A percentile compares a stretch with the other conserved stretches of the same genome.
phyloP scores from a whole-genome alignment of 1,139 yeast species.

The Pneumocystis jirovecii region DNA sequence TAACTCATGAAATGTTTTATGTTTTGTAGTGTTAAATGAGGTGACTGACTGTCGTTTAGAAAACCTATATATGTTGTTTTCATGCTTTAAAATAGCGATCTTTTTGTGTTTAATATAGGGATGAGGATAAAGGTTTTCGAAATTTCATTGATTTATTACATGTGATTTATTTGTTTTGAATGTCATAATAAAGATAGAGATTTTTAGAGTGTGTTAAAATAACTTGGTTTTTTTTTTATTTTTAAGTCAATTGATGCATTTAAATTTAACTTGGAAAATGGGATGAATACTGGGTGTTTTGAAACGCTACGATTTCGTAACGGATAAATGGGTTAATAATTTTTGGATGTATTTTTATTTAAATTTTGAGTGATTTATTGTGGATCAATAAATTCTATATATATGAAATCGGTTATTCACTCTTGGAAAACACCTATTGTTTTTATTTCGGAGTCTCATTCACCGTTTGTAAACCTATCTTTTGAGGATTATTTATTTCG shows the following conservation, averaged over 20 bases:
- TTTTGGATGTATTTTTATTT: not conserved
- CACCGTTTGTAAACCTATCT: constrained; percentile 69
- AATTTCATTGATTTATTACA: not conserved
- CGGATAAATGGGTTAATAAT: not conserved
- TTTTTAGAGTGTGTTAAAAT: too few relatives aligned
- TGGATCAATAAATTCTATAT: not conserved
- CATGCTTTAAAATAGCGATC: too few relatives aligned
- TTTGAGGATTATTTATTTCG: constrained; percentile 66
- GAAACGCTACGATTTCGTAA: not conserved
- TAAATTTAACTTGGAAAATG: too few relatives aligned
- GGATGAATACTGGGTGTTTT: not conserved
- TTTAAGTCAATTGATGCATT: too few relatives aligned
- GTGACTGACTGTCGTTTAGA: too few relatives aligned
- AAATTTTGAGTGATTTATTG: not conserved
- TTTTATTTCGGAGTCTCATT: constrained; percentile 34
- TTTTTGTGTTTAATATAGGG: too few relatives aligned
- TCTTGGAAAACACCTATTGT: constrained; percentile 9
- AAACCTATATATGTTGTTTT: not conserved
- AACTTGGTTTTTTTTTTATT: too few relatives aligned
- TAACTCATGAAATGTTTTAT: too few relatives aligned
- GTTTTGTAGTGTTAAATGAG: too few relatives aligned
- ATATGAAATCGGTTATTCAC: not conserved
- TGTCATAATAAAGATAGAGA: not conserved
- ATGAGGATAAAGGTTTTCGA: too few relatives aligned
- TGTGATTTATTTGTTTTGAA: not conserved